Base-by-base conservation (phyloP, 2,329 filamentous ascomycete species). In the Clonostachys solani region DNA sequence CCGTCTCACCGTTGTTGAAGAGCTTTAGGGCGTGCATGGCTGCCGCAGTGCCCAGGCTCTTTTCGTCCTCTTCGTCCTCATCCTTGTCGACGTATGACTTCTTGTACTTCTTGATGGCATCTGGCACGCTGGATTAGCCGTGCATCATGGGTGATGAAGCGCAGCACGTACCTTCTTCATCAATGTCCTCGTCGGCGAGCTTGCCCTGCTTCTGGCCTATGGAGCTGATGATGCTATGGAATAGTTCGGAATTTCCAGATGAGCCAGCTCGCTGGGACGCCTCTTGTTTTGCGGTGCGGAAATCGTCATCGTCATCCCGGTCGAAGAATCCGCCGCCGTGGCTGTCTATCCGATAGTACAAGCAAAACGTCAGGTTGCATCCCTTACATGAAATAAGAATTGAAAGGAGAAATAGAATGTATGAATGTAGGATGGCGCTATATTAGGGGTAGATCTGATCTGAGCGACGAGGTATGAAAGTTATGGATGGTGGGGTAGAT, bases 21-120 rank as follows among this genome's bases (percentile, higher is more conserved):
- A 86, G 80, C 73, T 92, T 91, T 54, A 92, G 65, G 1, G 88
- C 88, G 65, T 92, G 85, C 79, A 92, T 83, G 16, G 88, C 90
- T 50, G 89, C 88, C 45, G 92, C 85, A 57, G 75, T 70, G 59
- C 92, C 88, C 66, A 81, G 82, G 60, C 67, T 75, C 52, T 65
- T 66, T 44, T 74, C 70, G 47, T 78, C 72, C 36, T 75, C 69
- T 55, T 73, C 59, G 55, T 68, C 64, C 52, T 68, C 63, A 47
- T 74, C 66, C 23, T 73, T 67, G 16, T 74, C 69, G 18, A 75
- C 71, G 61, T 91, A 95, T 59, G 86, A 81, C 49, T 86, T 77
- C 69, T 91, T 78, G 71, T 96, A 90, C 54, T 87, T 81, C 55
- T 80, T 74, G 18, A 92, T 80, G 16, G 87, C 86, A 50, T 89